Percentiles rank a stretch among this genome's conserved stretches.
Evolutionary conservation across 331 rosid genomes (phyloP).

Genomic region (Spiraea crenata): DNA sequence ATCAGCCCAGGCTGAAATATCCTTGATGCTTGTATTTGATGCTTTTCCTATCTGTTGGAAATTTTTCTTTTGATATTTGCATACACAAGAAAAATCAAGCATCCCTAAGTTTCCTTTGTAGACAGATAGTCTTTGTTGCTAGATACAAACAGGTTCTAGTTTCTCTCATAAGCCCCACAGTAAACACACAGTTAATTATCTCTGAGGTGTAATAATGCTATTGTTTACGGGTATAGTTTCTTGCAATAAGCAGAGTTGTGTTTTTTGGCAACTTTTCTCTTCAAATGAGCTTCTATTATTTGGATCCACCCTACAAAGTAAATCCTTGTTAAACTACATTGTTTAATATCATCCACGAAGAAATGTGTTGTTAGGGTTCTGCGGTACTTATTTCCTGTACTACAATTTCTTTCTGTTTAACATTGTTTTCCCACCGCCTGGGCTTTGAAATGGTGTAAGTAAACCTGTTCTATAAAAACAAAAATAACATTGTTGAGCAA

Average conservation of each 20-base stretch:
- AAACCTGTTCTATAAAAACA: neutral
- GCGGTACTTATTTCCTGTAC: neutral
- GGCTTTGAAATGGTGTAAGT: neutral
- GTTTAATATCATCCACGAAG: neutral
- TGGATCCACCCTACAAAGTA: neutral
- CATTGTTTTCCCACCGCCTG: neutral
- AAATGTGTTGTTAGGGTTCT: neutral
- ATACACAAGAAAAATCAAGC: neutral
- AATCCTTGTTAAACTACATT: neutral
- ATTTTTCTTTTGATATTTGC: neutral
- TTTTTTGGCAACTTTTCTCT: neutral
- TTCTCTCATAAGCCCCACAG: neutral
- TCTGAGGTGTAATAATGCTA: neutral
- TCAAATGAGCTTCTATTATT: neutral
- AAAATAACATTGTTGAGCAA: neutral
- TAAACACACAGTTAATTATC: slow-evolving; percentile 4
- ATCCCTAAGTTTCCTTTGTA: neutral
- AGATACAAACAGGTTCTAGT: neutral
- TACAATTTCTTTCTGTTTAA: neutral
- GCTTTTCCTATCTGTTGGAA: slow-evolving; percentile 12
- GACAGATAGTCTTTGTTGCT: neutral
- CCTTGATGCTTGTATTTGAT: slow-evolving; percentile 35
- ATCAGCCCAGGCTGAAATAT: slow-evolving; percentile 88
- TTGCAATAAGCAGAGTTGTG: neutral
- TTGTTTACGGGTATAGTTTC: neutral